Evolutionary conservation across 1,284 basidiomycete genomes (phyloP).

Genomic region (Ustilago vetiveriae): DNA sequence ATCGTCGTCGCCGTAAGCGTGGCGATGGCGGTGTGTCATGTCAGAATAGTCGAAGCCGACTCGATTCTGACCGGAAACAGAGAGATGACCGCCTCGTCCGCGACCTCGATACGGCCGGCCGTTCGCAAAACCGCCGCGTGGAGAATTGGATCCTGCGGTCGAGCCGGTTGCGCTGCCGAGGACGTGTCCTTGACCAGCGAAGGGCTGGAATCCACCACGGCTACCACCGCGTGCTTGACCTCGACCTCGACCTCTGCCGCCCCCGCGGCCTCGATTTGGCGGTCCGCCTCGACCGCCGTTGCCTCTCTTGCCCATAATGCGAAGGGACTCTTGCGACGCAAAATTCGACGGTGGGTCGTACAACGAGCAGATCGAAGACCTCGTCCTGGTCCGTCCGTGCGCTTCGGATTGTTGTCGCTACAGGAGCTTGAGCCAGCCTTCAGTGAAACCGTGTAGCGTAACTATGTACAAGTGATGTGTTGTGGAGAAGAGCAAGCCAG

Average conservation of each 20-base stretch:
- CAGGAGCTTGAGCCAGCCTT: no score
- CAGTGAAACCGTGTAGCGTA: no score
- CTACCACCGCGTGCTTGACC: constrained; percentile 16
- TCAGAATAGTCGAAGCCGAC: constrained; percentile 45
- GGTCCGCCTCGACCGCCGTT: constrained; percentile 18
- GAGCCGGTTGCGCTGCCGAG: constrained; percentile 13
- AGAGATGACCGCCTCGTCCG: constrained; percentile 42
- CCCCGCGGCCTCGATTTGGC: constrained; percentile 15
- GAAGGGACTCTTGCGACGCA: background rate
- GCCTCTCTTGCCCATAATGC: constrained; percentile 34
- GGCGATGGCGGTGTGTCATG: constrained; percentile 20
- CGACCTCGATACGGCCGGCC: constrained; percentile 23
- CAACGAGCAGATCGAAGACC: no score
- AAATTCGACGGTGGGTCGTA: no score
- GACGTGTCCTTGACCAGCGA: constrained; percentile 19
- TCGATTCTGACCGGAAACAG: constrained; percentile 41
- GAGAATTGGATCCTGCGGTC: constrained; percentile 16
- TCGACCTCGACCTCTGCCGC: constrained; percentile 19
- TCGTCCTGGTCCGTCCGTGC: no score
- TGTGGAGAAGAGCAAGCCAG: no score
- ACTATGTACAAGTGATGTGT: no score
- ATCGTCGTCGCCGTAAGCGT: constrained; percentile 13
- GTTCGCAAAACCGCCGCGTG: constrained; percentile 28
- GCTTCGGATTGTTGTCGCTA: no score
- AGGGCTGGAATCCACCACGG: constrained; percentile 26